phyloP scores from a whole-genome alignment of 768 basidiomycete species.

The Naematelia encephala region DNA sequence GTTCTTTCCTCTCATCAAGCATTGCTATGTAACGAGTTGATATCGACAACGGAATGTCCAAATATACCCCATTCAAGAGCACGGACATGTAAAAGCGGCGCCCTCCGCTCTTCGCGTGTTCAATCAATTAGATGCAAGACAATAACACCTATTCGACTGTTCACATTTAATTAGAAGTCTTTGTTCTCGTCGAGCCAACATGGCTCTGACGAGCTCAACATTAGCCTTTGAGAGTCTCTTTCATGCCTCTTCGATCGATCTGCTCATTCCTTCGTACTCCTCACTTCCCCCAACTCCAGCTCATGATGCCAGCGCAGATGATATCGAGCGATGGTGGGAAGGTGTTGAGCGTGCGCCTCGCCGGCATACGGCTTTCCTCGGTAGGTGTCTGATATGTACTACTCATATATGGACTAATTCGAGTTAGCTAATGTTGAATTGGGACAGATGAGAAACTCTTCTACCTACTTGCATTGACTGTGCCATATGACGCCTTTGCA shows the following conservation, averaged over 20 bases:
- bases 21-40: not conserved
- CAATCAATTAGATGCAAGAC: too few species aligned
- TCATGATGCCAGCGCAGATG: not conserved
- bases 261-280: constrained; percentile 24
- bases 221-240: constrained; percentile 26
- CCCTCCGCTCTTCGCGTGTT: not conserved
- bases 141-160: too few species aligned
- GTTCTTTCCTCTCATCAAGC: not conserved
- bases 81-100: not conserved
- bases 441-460: constrained; percentile 39
- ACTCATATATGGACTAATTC: not conserved
- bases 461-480: constrained; percentile 25
- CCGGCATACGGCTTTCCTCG: constrained; percentile 34
- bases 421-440: not conserved
- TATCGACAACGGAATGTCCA: not conserved
- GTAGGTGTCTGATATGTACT: constrained; percentile 9
- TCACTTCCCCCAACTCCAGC: constrained; percentile 6
- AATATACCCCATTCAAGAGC: not conserved
- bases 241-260: constrained; percentile 25
- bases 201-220: constrained; percentile 1
- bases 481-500: constrained; percentile 14
- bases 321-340: constrained; percentile 23
- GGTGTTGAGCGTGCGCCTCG: constrained; percentile 6
- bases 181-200: not conserved
- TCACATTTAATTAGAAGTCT: too few species aligned